Evolutionary conservation across 176 grass and related monocot species (phyloP).

Genomic region (Paspalum notatum): DNA sequence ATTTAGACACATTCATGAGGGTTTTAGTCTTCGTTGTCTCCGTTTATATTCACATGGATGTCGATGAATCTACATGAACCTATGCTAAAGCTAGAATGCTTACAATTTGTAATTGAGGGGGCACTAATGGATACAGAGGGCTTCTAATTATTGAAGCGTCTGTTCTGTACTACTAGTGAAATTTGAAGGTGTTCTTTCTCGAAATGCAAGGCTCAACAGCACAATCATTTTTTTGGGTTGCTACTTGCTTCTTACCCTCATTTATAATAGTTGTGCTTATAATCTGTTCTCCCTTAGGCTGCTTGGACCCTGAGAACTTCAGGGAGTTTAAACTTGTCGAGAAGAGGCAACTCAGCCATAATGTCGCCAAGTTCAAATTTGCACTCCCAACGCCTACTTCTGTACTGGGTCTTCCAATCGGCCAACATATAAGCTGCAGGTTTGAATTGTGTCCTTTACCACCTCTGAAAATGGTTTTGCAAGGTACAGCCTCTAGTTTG

Average conservation of each 20-base stretch:
- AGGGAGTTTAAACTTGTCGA: slow-evolving; percentile 79
- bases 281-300: slow-evolving; percentile 45
- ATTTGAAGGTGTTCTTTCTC: not conserved
- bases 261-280: not conserved
- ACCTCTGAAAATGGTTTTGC: slow-evolving; percentile 6
- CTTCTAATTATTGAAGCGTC: too few species aligned
- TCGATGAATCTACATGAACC: too few species aligned
- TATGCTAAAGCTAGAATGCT: too few species aligned
- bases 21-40: too few species aligned
- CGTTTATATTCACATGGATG: too few species aligned
- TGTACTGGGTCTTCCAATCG: slow-evolving; percentile 78
- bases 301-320: slow-evolving; percentile 82
- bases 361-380: slow-evolving; percentile 84
- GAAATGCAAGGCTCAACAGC: not conserved
- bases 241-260: not conserved
- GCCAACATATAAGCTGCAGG: slow-evolving; percentile 96
- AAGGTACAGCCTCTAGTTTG: not conserved
- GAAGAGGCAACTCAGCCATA: slow-evolving; percentile 79
- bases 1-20: too few species aligned
- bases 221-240: too few species aligned
- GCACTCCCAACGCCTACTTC: slow-evolving; percentile 75
- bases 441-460: slow-evolving; percentile 29
- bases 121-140: too few species aligned
- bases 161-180: too few species aligned
- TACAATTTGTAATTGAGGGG: too few species aligned